These are phyloP conservation scores for Curvularia spicifera DNA, from an alignment of 2,329 filamentous ascomycete species.

Conservation along the genomic window DNA sequence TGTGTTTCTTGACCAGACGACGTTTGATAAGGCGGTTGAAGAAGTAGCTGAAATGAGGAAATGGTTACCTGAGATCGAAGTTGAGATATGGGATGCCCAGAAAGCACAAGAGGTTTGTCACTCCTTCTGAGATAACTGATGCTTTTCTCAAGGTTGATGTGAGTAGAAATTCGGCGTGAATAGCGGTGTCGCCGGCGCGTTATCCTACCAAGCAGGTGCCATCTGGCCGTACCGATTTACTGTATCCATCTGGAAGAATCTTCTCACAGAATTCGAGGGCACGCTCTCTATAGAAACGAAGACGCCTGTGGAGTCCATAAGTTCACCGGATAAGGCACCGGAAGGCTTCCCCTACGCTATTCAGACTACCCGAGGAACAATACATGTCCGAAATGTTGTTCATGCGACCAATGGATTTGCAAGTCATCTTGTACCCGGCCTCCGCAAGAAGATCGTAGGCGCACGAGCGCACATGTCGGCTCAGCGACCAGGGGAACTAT, in stretches of 20 bases:
- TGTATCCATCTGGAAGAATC: conserved; percentile 15
- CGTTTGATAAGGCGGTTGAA: conserved; percentile 8
- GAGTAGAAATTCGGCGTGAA: conserved; percentile 20
- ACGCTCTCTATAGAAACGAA: conserved; percentile 7
- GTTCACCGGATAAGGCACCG: conserved; percentile 29
- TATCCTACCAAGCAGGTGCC: conserved; percentile 41
- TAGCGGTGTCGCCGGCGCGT: conserved; percentile 22
- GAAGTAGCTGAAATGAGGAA: not conserved
- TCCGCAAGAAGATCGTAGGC: conserved; percentile 42
- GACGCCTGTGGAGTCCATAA: conserved; percentile 31
- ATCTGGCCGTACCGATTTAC: conserved; percentile 28
- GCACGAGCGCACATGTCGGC: conserved; percentile 56
- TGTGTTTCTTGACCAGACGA: conserved; percentile 13
- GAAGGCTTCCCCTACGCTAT: conserved; percentile 49
- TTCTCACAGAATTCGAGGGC: conserved; percentile 20
- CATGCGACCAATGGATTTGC: conserved; percentile 65
- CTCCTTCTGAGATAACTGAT: not conserved
- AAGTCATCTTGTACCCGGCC: conserved; percentile 58
- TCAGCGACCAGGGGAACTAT: conserved; percentile 52
- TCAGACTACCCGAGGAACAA: conserved; percentile 54
- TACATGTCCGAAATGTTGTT: conserved; percentile 60
- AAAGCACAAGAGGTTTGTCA: conserved; percentile 8
- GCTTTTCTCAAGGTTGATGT: not conserved
- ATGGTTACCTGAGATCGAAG: conserved; percentile 6
- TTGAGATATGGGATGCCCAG: not conserved